Conservation (phyloP, 2,329 filamentous ascomycete species). For the Trichoderma sp. region DNA sequence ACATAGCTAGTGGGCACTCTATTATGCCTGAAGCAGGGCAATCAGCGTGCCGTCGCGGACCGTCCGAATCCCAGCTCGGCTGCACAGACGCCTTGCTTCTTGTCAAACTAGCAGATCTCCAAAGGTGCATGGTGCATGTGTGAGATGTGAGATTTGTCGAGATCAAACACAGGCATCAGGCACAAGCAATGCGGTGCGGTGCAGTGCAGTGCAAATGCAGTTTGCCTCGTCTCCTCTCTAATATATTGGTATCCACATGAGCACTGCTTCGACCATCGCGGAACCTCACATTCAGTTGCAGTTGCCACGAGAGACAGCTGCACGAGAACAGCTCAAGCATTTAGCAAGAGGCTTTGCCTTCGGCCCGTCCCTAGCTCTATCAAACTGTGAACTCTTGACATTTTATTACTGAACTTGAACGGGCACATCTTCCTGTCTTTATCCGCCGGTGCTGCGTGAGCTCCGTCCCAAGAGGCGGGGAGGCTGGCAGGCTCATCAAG, state of each 20-base stretch:
- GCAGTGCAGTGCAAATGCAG: background rate
- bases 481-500: background rate
- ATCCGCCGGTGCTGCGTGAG: background rate
- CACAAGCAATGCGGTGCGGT: background rate
- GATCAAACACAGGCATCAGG: background rate
- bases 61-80: background rate
- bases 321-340: background rate
- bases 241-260: background rate
- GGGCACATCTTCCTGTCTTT: background rate
- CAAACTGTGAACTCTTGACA: background rate
- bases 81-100: conserved; percentile 15
- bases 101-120: conserved; percentile 10
- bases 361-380: conserved; percentile 23
- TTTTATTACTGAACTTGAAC: background rate
- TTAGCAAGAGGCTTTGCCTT: background rate
- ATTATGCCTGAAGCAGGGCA: background rate
- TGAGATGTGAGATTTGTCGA: background rate
- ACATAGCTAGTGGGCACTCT: background rate
- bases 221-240: background rate
- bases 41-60: background rate
- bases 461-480: background rate
- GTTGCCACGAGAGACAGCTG: background rate
- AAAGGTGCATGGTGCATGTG: background rate
- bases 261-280: background rate
- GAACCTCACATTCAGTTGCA: background rate